These are phyloP conservation scores for Casuarina glauca DNA, from an alignment of 306 rosid species.

Conservation along the genomic window DNA sequence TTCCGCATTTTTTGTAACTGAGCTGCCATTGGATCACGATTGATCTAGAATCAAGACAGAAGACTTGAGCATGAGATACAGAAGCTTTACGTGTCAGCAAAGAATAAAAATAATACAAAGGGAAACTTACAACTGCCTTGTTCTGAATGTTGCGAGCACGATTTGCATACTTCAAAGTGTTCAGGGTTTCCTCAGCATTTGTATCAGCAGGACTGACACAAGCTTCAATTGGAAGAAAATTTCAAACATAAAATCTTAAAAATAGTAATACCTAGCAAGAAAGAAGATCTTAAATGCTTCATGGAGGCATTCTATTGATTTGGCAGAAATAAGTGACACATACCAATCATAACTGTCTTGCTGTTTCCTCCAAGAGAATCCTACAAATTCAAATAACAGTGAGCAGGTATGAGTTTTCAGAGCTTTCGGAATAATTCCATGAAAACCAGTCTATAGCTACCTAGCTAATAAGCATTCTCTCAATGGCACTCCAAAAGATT, in stretches of 20 bases:
- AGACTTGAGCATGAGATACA: constrained; percentile 12
- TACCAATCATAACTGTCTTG: constrained; percentile 99
- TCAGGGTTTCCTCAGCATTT: constrained; percentile 93
- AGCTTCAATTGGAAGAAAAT: constrained; percentile 47
- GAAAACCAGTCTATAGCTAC: neutral
- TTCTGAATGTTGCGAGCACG: constrained; percentile 98
- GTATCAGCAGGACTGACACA: constrained; percentile 99
- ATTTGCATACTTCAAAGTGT: constrained; percentile 96
- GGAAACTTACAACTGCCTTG: constrained; percentile 85
- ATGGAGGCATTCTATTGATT: constrained; percentile 7
- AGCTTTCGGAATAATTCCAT: constrained; percentile 1
- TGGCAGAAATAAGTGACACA: constrained; percentile 8
- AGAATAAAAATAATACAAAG: constrained; percentile 1
- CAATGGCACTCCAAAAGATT: neutral
- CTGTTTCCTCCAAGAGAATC: constrained; percentile 98
- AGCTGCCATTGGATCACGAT: constrained; percentile 88
- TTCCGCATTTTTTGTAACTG: constrained; percentile 76
- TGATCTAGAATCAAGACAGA: constrained; percentile 51
- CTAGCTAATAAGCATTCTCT: neutral
- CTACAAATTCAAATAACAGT: constrained; percentile 45
- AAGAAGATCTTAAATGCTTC: neutral
- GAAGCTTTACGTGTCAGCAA: constrained; percentile 22
- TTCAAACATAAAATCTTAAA: neutral
- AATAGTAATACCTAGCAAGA: neutral
- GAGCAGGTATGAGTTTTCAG: constrained; percentile 21